These are phyloP conservation scores for Zea mays DNA, from an alignment of 176 grass and related monocot genomes.

Conservation along the genomic window Zm-B73-REFERENCE-NAM-5.0 NC_050098.1:232354501-232355000, in stretches of 20 bases:
- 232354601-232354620: constrained; percentile 98
- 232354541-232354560: constrained; percentile 43
- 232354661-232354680: neutral
- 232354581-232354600: constrained; percentile 93
- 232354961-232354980: too few species aligned
- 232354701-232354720: neutral
- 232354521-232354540: neutral
- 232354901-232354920: constrained; percentile 10
- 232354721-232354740: constrained; percentile 6
- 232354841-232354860: constrained; percentile 86
- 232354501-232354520: neutral
- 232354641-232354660: constrained; percentile 11
- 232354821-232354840: constrained; percentile 95
- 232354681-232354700: constrained; percentile 6
- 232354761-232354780: constrained; percentile 21
- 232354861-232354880: constrained; percentile 54
- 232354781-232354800: constrained; percentile 89
- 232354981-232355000: too few species aligned
- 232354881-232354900: neutral
- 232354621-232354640: constrained; percentile 67
- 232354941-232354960: neutral
- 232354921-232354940: neutral
- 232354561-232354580: constrained; percentile 93
- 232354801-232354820: constrained; percentile 93
- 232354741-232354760: constrained; percentile 28